These are phyloP conservation scores for Clavispora carvajalis DNA, from an alignment of 805 yeast species.

Conservation along the genomic window DNA sequence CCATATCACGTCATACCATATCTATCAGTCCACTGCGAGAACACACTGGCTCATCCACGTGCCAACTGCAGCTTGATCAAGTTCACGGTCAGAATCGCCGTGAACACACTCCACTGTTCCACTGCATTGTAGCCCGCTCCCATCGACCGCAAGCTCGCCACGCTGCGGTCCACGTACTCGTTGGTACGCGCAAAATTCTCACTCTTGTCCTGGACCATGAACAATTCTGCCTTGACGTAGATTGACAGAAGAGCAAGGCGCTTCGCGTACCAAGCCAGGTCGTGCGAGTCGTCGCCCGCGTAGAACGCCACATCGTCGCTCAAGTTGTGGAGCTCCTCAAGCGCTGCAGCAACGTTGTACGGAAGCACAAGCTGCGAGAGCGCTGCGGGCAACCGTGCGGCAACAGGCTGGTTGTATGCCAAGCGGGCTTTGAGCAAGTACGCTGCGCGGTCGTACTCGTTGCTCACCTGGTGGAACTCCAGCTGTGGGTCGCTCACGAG, in stretches of 20 bases:
- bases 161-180: constrained; percentile 56
- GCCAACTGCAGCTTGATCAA: constrained; percentile 65
- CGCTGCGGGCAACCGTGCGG: constrained; percentile 42
- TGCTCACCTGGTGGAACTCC: constrained; percentile 21
- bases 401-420: constrained; percentile 44
- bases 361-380: constrained; percentile 64
- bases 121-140: constrained; percentile 59
- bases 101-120: constrained; percentile 76
- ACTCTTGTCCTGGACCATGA: constrained; percentile 72
- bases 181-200: constrained; percentile 50
- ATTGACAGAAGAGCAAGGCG: constrained; percentile 64
- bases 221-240: constrained; percentile 72
- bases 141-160: constrained; percentile 46
- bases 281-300: constrained; percentile 75
- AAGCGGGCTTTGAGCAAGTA: constrained; percentile 47
- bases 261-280: constrained; percentile 91
- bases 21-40: too few relatives aligned
- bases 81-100: constrained; percentile 58
- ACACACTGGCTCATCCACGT: constrained; percentile 52
- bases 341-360: constrained; percentile 47
- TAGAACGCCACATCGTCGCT: constrained; percentile 79
- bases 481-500: constrained; percentile 18
- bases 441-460: constrained; percentile 40
- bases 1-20: too few relatives aligned
- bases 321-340: constrained; percentile 66